A percentile compares a stretch with the other conserved stretches of the same genome.
Evolutionary conservation across 2,329 filamentous ascomycete genomes (phyloP).

Genomic region (Sclerotiophoma versabilis): DNA sequence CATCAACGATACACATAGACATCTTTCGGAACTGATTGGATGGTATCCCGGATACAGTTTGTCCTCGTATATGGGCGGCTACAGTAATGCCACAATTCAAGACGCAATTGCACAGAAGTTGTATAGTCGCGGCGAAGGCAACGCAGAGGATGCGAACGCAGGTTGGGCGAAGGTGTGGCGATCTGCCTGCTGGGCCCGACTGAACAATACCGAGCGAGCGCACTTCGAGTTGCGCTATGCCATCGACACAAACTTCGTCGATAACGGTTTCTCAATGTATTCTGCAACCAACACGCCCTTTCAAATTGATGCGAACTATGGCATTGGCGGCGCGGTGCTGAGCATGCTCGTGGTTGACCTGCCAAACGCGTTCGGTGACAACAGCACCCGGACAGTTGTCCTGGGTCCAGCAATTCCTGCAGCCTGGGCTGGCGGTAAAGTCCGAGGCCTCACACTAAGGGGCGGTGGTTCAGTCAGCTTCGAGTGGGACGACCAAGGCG

Average conservation of each 20-base stretch:
- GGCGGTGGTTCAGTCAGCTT: conserved; percentile 57
- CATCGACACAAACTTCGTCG: conserved; percentile 59
- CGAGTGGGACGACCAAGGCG: conserved; percentile 51
- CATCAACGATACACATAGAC: conserved; percentile 57
- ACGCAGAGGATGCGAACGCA: conserved; percentile 58
- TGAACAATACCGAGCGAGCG: conserved; percentile 60
- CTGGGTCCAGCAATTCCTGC: conserved; percentile 59
- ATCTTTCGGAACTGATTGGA: conserved; percentile 64
- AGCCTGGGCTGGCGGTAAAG: conserved; percentile 55
- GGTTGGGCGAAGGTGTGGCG: conserved; percentile 68
- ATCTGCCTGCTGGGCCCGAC: conserved; percentile 62
- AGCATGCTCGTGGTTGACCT: conserved; percentile 62
- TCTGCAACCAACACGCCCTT: conserved; percentile 56
- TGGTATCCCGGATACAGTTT: conserved; percentile 64
- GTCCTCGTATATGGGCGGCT: conserved; percentile 51
- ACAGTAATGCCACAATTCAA: conserved; percentile 55
- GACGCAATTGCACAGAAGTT: conserved; percentile 57
- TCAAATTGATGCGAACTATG: conserved; percentile 68
- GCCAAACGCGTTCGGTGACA: conserved; percentile 34
- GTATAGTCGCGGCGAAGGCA: conserved; percentile 56
- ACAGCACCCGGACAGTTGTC: conserved; percentile 46
- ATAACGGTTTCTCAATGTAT: conserved; percentile 63
- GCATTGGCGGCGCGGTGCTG: conserved; percentile 61
- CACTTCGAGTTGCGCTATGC: conserved; percentile 59
- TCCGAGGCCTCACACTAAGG: conserved; percentile 54